Evolutionary conservation across 495 filamentous ascomycete genomes (phyloP).

Genomic region (Trichoderma asperelloides): DNA sequence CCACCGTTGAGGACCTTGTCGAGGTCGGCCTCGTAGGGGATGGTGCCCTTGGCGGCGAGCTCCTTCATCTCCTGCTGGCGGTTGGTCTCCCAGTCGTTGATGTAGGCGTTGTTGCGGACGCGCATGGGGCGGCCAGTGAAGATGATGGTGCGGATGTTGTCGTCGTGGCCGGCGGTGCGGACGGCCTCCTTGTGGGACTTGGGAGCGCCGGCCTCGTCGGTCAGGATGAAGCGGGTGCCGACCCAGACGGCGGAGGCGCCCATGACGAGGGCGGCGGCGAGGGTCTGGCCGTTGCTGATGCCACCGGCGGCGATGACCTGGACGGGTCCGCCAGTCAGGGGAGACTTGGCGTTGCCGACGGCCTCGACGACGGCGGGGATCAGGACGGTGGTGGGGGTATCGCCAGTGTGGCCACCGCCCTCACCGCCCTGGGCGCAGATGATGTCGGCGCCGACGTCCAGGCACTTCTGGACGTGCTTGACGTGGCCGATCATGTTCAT

Average conservation of each 20-base stretch:
- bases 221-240: conserved; percentile 88
- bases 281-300: conserved; percentile 82
- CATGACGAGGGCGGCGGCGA: conserved; percentile 87
- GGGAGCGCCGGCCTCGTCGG: conserved; percentile 88
- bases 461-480: conserved; percentile 91
- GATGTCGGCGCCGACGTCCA: conserved; percentile 80
- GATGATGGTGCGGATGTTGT: conserved; percentile 93
- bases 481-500: conserved; percentile 99
- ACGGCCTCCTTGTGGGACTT: conserved; percentile 96
- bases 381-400: conserved; percentile 79
- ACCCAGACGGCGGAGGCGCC: conserved; percentile 93
- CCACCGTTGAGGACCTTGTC: conserved; percentile 62
- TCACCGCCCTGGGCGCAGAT: conserved; percentile 93
- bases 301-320: conserved; percentile 91
- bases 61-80: conserved; percentile 81
- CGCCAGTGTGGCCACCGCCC: conserved; percentile 85
- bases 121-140: conserved; percentile 94
- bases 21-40: conserved; percentile 90
- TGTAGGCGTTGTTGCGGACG: conserved; percentile 87
- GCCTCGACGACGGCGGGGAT: conserved; percentile 86
- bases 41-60: conserved; percentile 75
- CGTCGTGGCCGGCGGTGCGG: conserved; percentile 81
- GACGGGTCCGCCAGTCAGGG: conserved; percentile 76
- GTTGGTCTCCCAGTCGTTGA: conserved; percentile 92
- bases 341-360: conserved; percentile 71